Percentiles rank a stretch among this genome's conserved stretches.
Evolutionary conservation across 2,329 filamentous ascomycete species (phyloP).

Genomic region (Fusarium torulosum): DNA sequence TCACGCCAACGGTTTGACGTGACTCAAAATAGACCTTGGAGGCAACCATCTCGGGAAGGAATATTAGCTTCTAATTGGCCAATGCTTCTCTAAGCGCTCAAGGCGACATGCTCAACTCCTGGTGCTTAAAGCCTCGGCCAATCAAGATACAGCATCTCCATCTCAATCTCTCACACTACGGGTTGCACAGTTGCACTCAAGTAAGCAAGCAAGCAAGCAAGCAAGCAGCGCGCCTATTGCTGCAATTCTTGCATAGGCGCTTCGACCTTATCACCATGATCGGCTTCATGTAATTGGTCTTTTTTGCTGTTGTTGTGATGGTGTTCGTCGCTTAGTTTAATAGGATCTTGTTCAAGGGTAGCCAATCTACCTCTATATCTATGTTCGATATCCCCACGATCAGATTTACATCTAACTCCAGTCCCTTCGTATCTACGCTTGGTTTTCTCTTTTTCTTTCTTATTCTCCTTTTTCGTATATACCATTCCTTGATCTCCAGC

Average conservation of each 20-base stretch:
- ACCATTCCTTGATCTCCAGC: slow-evolving; percentile 23
- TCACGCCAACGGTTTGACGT: slow-evolving; percentile 33
- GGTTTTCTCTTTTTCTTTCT: slow-evolving; percentile 11
- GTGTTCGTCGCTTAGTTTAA: slow-evolving; percentile 31
- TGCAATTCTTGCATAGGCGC: slow-evolving; percentile 46
- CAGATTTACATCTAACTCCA: slow-evolving; percentile 2
- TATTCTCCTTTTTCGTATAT: slow-evolving; percentile 11
- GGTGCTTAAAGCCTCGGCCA: slow-evolving; percentile 25
- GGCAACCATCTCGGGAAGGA: slow-evolving; percentile 28
- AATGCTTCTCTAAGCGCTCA: slow-evolving; percentile 39
- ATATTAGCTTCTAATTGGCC: slow-evolving; percentile 37
- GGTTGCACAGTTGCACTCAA: slow-evolving; percentile 28
- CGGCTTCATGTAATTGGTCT: slow-evolving; percentile 35
- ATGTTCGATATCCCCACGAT: slow-evolving; percentile 18
- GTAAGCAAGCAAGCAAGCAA: slow-evolving; percentile 18
- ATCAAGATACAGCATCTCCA: slow-evolving; percentile 25
- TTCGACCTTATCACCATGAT: slow-evolving; percentile 35
- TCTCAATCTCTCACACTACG: slow-evolving; percentile 34
- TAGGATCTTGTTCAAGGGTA: slow-evolving; percentile 20
- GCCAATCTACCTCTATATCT: slow-evolving; percentile 44
- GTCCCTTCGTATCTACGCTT: slow-evolving; percentile 6
- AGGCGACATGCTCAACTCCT: slow-evolving; percentile 27
- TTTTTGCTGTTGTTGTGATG: slow-evolving; percentile 9
- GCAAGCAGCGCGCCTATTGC: slow-evolving; percentile 43
- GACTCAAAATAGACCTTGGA: slow-evolving; percentile 36